A percentile compares a stretch with the other conserved stretches of the same genome.
Evolutionary conservation across 768 basidiomycete genomes (phyloP).

Genomic region (Mycena galopus): DNA sequence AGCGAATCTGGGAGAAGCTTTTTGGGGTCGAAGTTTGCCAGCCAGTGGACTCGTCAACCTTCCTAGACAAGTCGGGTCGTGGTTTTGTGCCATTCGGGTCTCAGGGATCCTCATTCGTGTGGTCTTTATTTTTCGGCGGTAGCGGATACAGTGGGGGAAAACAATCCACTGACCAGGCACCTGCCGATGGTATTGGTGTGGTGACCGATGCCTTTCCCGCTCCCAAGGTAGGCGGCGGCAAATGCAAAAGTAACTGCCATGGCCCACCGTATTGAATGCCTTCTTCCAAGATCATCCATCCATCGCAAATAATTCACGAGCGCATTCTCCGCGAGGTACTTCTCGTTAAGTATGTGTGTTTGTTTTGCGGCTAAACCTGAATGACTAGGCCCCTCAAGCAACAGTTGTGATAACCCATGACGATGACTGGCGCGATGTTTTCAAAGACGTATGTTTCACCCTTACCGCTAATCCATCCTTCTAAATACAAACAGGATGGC

Average conservation of each 20-base stretch:
- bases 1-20: slow-evolving; percentile 1
- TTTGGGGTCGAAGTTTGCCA: background rate
- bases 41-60: background rate
- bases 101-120: background rate
- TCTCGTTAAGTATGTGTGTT: background rate
- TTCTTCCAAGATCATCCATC: background rate
- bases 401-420: no score
- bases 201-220: no score
- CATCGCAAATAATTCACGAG: background rate
- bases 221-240: no score
- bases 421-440: no score
- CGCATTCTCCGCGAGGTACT: background rate
- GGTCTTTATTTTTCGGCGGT: background rate
- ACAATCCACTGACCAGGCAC: background rate
- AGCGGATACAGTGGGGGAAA: background rate
- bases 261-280: background rate
- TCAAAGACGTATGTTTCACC: background rate
- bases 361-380: background rate
- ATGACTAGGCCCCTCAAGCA: background rate
- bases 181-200: no score
- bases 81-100: background rate
- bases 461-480: background rate
- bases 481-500: background rate
- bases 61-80: background rate
- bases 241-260: background rate